Conservation (phyloP, 352 stramenopile species). For the Ophiocytium majus region DNA sequence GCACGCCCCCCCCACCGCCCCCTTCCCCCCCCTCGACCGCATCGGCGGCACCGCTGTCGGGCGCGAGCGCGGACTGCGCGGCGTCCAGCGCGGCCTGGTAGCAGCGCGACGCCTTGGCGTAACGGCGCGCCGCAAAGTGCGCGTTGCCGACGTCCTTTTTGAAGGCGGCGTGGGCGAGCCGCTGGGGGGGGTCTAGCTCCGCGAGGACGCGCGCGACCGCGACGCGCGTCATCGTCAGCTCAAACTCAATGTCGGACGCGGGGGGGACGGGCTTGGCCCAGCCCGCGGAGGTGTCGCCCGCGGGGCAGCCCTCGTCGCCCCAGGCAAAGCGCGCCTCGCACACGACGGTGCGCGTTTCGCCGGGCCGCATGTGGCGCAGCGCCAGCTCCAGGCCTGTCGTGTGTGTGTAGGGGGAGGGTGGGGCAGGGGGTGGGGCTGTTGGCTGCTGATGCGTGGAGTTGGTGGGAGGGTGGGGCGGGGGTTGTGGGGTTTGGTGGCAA, state of each 20-base stretch:
- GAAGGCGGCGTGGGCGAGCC: neutral
- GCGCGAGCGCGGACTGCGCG: neutral
- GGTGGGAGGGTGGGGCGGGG: too few species aligned
- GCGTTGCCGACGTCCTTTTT: slow-evolving; percentile 20
- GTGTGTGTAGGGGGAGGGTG: too few species aligned
- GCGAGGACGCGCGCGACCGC: neutral
- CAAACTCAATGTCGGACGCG: neutral
- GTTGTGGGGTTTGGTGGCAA: too few species aligned
- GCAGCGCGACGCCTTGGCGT: neutral
- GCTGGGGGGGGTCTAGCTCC: neutral
- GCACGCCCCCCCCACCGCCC: neutral
- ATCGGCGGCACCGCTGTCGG: neutral
- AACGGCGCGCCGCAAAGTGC: neutral
- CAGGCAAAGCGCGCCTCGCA: slow-evolving; percentile 19
- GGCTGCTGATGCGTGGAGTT: too few species aligned
- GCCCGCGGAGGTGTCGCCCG: neutral
- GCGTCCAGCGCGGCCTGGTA: slow-evolving; percentile 17
- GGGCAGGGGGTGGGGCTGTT: too few species aligned
- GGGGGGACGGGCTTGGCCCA: neutral
- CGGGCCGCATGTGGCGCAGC: slow-evolving; percentile 11
- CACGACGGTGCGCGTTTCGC: neutral
- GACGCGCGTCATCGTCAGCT: neutral
- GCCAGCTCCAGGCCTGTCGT: slow-evolving; percentile 15
- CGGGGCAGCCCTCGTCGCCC: neutral
- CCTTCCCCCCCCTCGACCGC: neutral